A percentile compares a stretch with the other conserved stretches of the same genome.
These are phyloP conservation scores for Porogramme epimiltina DNA, from an alignment of 1,284 basidiomycete species.

Conservation along the genomic window DNA sequence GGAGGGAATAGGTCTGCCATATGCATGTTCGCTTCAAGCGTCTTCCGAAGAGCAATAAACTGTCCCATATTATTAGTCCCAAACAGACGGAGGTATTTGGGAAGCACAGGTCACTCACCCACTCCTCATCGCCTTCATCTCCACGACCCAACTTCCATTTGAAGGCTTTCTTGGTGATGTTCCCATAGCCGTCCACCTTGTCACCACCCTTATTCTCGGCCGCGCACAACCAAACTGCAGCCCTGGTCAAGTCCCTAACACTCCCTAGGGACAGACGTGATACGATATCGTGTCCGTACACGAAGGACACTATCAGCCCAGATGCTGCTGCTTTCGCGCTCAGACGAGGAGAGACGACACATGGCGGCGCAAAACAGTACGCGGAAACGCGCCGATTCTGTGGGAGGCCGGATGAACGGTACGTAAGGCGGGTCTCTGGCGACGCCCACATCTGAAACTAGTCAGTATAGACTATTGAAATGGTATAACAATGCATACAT, in stretches of 20 bases:
- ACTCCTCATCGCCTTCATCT: constrained; percentile 57
- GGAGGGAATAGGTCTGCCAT: constrained; percentile 76
- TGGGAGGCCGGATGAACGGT: constrained; percentile 71
- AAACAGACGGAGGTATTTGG: neutral
- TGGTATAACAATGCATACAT: constrained; percentile 24
- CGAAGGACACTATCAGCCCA: constrained; percentile 70
- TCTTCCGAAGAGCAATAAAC: constrained; percentile 80
- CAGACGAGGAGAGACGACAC: constrained; percentile 31
- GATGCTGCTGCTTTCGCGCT: constrained; percentile 24
- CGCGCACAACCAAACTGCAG: constrained; percentile 78
- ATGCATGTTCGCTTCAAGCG: constrained; percentile 84
- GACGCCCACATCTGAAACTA: constrained; percentile 80
- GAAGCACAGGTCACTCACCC: constrained; percentile 51
- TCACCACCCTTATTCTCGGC: constrained; percentile 46
- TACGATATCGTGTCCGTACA: constrained; percentile 83
- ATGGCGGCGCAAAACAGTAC: constrained; percentile 83
- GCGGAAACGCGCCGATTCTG: constrained; percentile 67
- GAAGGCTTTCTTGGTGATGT: constrained; percentile 60
- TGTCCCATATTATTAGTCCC: constrained; percentile 26
- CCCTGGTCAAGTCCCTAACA: constrained; percentile 75
- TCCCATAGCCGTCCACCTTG: constrained; percentile 52
- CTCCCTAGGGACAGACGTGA: constrained; percentile 78
- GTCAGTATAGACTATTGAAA: no score
- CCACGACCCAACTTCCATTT: constrained; percentile 60
- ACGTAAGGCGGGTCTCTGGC: constrained; percentile 72